Evolutionary conservation across 306 rosid species (phyloP).

Genomic region (Rosa persica): DNA sequence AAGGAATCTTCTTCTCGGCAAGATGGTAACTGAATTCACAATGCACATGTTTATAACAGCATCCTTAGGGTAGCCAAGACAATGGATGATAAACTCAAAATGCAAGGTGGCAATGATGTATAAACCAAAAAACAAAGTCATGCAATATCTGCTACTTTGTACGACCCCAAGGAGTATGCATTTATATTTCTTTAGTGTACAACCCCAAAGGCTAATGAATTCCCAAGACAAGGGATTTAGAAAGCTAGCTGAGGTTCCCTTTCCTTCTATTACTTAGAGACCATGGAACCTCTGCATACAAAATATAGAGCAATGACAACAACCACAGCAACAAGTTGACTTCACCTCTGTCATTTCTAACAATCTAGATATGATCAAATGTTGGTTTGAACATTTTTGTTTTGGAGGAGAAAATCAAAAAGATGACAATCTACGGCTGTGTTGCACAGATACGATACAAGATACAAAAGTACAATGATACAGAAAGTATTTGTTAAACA

Average conservation of each 20-base stretch:
- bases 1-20: slow-evolving; percentile 95
- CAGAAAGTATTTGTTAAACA: background rate
- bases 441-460: background rate
- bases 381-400: background rate
- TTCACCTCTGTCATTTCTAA: background rate
- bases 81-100: background rate
- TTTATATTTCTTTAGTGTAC: too few species aligned
- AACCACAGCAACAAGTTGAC: background rate
- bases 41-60: slow-evolving; percentile 19
- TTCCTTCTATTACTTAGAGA: background rate
- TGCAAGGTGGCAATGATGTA: background rate
- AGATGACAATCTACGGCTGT: background rate
- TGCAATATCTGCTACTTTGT: background rate
- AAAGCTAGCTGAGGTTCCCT: background rate
- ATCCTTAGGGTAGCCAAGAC: slow-evolving; percentile 19
- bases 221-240: background rate
- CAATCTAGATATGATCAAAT: background rate
- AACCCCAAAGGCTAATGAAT: background rate
- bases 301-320: background rate
- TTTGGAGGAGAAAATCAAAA: background rate
- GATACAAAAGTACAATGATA: background rate
- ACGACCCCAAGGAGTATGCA: background rate
- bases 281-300: background rate
- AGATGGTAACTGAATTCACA: slow-evolving; percentile 77
- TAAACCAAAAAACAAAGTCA: background rate